Evolutionary conservation across 371 early-diverging fungal species (phyloP).

Genomic region (Mortierella sp.): DNA sequence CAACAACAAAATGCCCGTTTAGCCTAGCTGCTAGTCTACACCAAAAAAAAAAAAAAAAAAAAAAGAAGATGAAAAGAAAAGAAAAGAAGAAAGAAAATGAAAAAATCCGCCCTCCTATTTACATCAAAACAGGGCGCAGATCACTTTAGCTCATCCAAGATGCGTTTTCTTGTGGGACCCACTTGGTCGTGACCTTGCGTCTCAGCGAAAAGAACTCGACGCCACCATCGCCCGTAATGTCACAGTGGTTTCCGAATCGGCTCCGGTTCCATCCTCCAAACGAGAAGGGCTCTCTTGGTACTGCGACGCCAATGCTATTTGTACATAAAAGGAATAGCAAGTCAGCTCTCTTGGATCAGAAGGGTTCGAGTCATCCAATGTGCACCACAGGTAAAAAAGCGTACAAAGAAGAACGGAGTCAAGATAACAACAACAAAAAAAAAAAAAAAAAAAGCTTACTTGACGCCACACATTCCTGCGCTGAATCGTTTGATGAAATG

Average conservation of each 20-base stretch:
- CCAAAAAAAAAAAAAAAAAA: too few relatives aligned
- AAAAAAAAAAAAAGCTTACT: constrained; percentile 41
- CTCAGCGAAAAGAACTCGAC: constrained; percentile 74
- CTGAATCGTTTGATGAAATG: constrained; percentile 67
- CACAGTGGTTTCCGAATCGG: constrained; percentile 69
- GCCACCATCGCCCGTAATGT: constrained; percentile 78
- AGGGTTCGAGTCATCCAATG: too few relatives aligned
- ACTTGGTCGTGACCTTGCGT: constrained; percentile 78
- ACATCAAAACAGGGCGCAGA: too few relatives aligned
- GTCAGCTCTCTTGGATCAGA: not conserved
- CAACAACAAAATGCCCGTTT: too few relatives aligned
- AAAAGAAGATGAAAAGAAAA: not conserved
- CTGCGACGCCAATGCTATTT: constrained; percentile 73
- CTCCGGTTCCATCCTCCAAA: constrained; percentile 77
- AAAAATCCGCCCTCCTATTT: not conserved
- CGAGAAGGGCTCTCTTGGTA: constrained; percentile 79
- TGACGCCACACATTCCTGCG: constrained; percentile 83
- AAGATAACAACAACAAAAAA: not conserved
- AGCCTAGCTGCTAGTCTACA: too few relatives aligned
- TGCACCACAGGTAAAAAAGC: not conserved
- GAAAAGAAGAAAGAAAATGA: too few relatives aligned
- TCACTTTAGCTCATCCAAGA: constrained; percentile 67
- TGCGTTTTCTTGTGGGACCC: constrained; percentile 60
- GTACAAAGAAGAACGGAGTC: not conserved
- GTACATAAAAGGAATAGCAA: not conserved